Percentiles rank a stretch among this genome's conserved stretches.
Conservation (phyloP, 352 stramenopile genomes). For the Phytophthora sp. region DNA sequence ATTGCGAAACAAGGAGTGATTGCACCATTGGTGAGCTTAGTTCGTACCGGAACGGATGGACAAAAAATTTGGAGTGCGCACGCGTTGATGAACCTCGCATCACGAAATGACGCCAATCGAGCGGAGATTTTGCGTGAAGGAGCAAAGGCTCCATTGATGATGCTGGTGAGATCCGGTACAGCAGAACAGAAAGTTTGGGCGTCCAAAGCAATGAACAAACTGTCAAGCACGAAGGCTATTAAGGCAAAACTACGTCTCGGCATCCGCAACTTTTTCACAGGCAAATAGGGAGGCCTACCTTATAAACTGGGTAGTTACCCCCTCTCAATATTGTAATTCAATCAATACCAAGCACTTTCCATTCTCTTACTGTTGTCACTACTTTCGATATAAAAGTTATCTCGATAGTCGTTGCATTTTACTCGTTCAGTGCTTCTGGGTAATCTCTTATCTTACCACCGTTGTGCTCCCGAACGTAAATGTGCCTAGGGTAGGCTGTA, state of each 20-base stretch:
- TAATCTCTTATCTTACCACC: not conserved
- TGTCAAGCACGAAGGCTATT: conserved; percentile 2
- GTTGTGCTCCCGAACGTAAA: not conserved
- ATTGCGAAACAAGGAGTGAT: conserved; percentile 7
- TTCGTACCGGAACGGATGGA: conserved; percentile 1
- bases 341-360: no score
- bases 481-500: no score
- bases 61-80: conserved; percentile 5
- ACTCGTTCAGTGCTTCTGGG: no score
- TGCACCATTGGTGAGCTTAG: not conserved
- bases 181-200: conserved; percentile 2
- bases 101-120: conserved; percentile 3
- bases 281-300: no score
- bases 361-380: no score
- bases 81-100: conserved; percentile 6
- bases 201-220: conserved; percentile 3
- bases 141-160: conserved; percentile 2
- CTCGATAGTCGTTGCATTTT: no score
- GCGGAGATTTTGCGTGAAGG: conserved; percentile 1
- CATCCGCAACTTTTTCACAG: conserved; percentile 2
- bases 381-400: no score
- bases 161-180: not conserved
- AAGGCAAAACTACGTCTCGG: conserved; percentile 6
- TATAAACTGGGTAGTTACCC: no score
- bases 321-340: no score